These are phyloP conservation scores for Ophiostoma piceae DNA, from an alignment of 2,329 filamentous ascomycete genomes.

Conservation along the genomic window DNA sequence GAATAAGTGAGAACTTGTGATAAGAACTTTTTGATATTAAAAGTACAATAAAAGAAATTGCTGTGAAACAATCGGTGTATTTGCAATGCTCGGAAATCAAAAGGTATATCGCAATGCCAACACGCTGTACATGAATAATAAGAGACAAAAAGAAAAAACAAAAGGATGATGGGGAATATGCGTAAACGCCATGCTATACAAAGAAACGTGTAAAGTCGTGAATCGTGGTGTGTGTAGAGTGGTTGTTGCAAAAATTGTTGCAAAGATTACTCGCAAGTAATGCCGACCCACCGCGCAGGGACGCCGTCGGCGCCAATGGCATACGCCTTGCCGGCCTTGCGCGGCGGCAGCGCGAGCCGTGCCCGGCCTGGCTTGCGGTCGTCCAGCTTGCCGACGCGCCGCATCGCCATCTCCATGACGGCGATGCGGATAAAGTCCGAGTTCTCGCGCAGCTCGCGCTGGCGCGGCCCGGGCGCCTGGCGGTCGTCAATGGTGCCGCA, in stretches of 20 bases:
- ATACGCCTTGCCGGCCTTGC: conserved; percentile 52
- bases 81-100: conserved; percentile 1
- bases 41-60: neutral
- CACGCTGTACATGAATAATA: neutral
- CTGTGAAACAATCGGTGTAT: conserved; percentile 5
- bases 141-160: conserved; percentile 5
- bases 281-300: conserved; percentile 53
- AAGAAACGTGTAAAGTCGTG: neutral
- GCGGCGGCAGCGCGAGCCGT: conserved; percentile 63
- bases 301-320: conserved; percentile 54
- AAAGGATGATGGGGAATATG: conserved; percentile 3
- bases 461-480: conserved; percentile 45
- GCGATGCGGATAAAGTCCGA: conserved; percentile 66
- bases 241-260: neutral
- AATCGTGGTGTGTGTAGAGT: neutral
- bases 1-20: neutral
- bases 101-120: conserved; percentile 14
- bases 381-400: conserved; percentile 60
- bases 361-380: conserved; percentile 61
- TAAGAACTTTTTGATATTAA: neutral
- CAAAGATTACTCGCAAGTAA: conserved; percentile 13
- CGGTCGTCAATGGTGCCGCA: conserved; percentile 19
- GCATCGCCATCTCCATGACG: conserved; percentile 69
- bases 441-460: conserved; percentile 65
- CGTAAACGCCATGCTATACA: neutral